A percentile compares a stretch with the other conserved stretches of the same genome.
Conservation (phyloP, 2,329 filamentous ascomycete genomes). For the Botrytis galanthina region DNA sequence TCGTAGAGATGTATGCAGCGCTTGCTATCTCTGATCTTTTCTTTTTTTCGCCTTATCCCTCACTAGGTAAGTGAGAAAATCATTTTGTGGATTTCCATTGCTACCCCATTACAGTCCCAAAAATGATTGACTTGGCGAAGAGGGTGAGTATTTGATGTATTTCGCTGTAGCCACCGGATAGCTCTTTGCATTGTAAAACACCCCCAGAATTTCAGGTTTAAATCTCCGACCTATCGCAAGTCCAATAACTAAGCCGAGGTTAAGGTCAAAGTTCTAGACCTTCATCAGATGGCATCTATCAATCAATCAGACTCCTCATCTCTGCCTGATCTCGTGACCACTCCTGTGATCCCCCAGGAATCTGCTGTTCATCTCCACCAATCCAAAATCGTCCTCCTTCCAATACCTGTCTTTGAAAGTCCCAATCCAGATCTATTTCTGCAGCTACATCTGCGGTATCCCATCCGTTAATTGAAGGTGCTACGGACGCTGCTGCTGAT, state of each 20-base stretch:
- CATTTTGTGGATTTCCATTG: neutral
- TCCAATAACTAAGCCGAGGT: neutral
- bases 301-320: constrained; percentile 36
- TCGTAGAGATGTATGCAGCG: constrained; percentile 8
- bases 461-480: constrained; percentile 7
- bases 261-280: neutral
- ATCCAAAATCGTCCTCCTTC: constrained; percentile 35
- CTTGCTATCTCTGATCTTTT: constrained; percentile 10
- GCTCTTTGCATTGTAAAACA: neutral
- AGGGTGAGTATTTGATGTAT: too few relatives aligned
- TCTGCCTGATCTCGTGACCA: constrained; percentile 28
- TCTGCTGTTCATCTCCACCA: constrained; percentile 24
- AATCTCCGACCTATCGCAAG: neutral
- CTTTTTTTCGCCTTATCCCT: neutral
- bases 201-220: neutral
- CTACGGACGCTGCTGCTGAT: neutral
- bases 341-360: neutral
- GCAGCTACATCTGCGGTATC: neutral
- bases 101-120: neutral
- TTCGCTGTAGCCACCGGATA: neutral
- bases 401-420: constrained; percentile 29
- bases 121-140: neutral
- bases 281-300: neutral
- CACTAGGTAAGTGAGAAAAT: neutral
- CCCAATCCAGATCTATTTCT: constrained; percentile 32